Evolutionary conservation across 2,329 filamentous ascomycete species (phyloP).

Genomic region (Paraconiothyrium brasiliense): DNA sequence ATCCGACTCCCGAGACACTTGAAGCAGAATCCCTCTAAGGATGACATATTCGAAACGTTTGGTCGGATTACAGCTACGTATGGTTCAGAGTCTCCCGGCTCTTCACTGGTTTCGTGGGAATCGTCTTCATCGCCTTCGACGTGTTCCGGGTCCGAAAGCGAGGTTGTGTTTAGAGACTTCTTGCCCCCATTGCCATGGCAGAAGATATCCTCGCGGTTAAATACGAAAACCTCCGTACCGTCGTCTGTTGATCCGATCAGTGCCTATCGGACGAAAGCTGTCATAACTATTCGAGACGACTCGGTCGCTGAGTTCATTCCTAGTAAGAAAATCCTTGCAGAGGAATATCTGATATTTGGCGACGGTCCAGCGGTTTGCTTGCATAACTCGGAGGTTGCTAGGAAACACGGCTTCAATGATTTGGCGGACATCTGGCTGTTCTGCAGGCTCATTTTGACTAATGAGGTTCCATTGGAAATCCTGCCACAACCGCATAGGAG

Average conservation of each 20-base stretch:
- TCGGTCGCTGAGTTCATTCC: slow-evolving; percentile 74
- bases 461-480: slow-evolving; percentile 76
- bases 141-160: slow-evolving; percentile 48
- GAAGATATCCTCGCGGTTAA: slow-evolving; percentile 62
- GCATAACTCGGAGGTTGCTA: slow-evolving; percentile 83
- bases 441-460: slow-evolving; percentile 77
- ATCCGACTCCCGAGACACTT: slow-evolving; percentile 40
- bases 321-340: slow-evolving; percentile 78
- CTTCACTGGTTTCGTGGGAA: slow-evolving; percentile 46
- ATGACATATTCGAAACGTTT: slow-evolving; percentile 71
- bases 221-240: slow-evolving; percentile 59
- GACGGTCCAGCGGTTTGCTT: slow-evolving; percentile 82
- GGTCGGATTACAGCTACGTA: slow-evolving; percentile 55
- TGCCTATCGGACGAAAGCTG: slow-evolving; percentile 66
- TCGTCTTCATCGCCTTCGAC: slow-evolving; percentile 51
- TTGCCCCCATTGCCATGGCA: slow-evolving; percentile 63
- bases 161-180: slow-evolving; percentile 54
- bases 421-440: slow-evolving; percentile 86
- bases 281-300: slow-evolving; percentile 74
- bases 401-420: slow-evolving; percentile 74
- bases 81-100: slow-evolving; percentile 37
- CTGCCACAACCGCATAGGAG: slow-evolving; percentile 63
- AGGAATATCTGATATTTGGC: slow-evolving; percentile 84
- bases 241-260: slow-evolving; percentile 41
- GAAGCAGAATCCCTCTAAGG: slow-evolving; percentile 38